These are phyloP conservation scores for Dactylorhiza incarnata DNA, from an alignment of 106 monocot species.

Conservation along the genomic window DNA sequence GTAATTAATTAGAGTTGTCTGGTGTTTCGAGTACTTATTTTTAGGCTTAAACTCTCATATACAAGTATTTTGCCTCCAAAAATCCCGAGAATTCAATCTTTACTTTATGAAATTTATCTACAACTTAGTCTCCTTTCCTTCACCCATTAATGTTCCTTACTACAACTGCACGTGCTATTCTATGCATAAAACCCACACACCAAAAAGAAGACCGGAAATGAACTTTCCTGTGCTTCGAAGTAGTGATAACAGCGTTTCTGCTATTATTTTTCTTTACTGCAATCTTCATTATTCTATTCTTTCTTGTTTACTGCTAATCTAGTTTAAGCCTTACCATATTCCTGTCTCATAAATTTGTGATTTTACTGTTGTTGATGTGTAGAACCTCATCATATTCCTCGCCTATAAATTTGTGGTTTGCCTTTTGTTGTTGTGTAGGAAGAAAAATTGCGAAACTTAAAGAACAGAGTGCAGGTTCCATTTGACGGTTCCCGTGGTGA, in stretches of 20 bases:
- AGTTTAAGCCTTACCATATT: background rate
- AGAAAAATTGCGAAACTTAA: constrained; percentile 60
- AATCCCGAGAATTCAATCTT: background rate
- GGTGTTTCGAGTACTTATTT: background rate
- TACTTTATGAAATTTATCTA: too few species aligned
- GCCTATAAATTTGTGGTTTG: constrained; percentile 6
- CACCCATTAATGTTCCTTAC: background rate
- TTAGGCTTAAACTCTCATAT: background rate
- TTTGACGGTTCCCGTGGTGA: constrained; percentile 54
- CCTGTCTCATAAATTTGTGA: background rate
- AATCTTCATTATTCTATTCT: background rate
- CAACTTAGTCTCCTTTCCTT: background rate
- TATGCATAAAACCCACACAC: background rate
- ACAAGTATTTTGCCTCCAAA: background rate
- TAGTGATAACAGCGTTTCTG: background rate
- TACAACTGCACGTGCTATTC: too few species aligned
- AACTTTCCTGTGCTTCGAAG: background rate
- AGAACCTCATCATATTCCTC: background rate
- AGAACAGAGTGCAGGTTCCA: constrained; percentile 56
- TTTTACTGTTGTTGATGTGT: background rate
- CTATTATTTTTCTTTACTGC: background rate
- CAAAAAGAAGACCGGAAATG: background rate
- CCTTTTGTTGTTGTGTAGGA: constrained; percentile 26
- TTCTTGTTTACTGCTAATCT: background rate
- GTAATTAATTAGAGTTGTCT: background rate